Evolutionary conservation across 306 rosid species (phyloP), one percentile per base, ranked within the genome.

Genomic region (Fragaria ananassa): DNA sequence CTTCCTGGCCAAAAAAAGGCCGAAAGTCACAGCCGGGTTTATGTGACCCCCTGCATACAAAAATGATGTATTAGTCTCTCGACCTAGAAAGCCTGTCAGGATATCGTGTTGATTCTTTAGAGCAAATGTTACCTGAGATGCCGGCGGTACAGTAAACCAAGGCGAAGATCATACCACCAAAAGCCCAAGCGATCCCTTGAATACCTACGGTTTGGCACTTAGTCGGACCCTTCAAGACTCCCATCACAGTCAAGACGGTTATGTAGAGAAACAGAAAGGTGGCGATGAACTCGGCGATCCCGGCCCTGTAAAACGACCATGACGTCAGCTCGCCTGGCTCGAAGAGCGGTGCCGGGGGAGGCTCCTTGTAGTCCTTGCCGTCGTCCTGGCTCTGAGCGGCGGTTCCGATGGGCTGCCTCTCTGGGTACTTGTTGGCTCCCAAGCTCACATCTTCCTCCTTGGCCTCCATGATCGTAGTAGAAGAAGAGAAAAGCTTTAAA

Each of bases 141-240:
- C 98, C 98, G 18, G 98, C 98, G 3, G 97, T 93, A 60, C 97
- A 89, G 90, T 93, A 93, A 8, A 93, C 98, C 13, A 93, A 92
- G 39, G 97, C 92, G 65, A 93, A 93, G 84, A 93, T 93, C 96
- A 90, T 91, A 47, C 98, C 98, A 17, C 98, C 98, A 39, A 93
- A 93, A 29, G 98, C 89, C 98, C 97, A 93, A 65, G 91, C 91
- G 74, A 87, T 87, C 4, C 91, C 91, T 53, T 87, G 91, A 53
- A 87, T 82, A 21, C 91, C 98, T 29, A 93, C 98, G 0, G 92
- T 68, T 0, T 62, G 0, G 53, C 98, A 93, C 86, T 67, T 89
- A 44, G 0, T 56, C 0, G 5, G 4, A 1, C 63, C 64, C 35
- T 54, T 80, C 31, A 18, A 21, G 1, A 85, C 88, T 2, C 91